phyloP scores from a whole-genome alignment of 352 stramenopile species.

The Globisporangium irregulare region DNA sequence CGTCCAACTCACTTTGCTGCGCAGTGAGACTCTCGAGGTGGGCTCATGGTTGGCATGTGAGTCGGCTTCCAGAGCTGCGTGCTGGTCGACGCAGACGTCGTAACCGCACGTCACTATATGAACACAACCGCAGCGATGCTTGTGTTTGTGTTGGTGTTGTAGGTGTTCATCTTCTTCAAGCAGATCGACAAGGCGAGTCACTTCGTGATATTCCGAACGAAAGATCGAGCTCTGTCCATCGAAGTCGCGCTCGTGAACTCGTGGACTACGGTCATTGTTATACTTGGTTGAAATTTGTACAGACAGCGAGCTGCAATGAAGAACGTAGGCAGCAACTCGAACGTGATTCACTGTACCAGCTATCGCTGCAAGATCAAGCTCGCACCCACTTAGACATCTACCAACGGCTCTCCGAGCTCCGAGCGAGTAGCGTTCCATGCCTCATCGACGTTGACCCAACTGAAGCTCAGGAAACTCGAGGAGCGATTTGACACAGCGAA shows the following conservation, averaged over 20 bases:
- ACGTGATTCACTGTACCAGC: constrained; percentile 1
- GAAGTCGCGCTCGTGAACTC: constrained; percentile 2
- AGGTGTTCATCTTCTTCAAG: constrained; percentile 1
- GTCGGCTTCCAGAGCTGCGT: constrained; percentile 7
- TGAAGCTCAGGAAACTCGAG: not conserved
- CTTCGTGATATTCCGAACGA: not conserved
- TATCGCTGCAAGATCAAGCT: constrained; percentile 2
- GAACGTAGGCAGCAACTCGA: not conserved
- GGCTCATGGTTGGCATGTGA: constrained; percentile 5
- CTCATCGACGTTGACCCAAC: not conserved
- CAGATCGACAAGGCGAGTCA: constrained; percentile 1
- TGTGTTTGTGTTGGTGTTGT: not conserved
- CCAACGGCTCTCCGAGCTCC: not conserved
- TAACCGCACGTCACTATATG: not conserved
- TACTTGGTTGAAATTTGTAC: constrained; percentile 1
- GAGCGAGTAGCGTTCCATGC: not conserved
- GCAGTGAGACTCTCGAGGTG: not conserved
- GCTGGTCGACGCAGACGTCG: not conserved
- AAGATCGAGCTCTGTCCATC: not conserved
- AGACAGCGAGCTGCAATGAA: not conserved
- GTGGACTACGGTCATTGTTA: not conserved
- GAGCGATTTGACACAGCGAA: not conserved
- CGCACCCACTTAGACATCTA: not conserved
- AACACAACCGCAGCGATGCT: constrained; percentile 3
- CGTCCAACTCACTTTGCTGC: constrained; percentile 1